Conservation (phyloP, 176 grass and related monocot species). For the Paspalum notatum region DNA sequence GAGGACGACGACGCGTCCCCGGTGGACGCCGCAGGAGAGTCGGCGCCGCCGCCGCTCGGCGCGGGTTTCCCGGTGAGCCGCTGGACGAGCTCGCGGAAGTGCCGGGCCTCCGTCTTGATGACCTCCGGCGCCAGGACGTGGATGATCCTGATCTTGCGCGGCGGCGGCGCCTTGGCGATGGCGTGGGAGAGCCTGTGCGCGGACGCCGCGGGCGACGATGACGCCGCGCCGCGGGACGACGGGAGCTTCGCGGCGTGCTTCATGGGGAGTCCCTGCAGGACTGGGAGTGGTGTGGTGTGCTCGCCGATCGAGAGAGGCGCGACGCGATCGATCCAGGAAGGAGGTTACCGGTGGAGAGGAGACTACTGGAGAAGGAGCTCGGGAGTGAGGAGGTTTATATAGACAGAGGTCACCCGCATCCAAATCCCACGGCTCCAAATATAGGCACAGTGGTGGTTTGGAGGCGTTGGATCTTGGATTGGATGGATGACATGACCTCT, state of each 20-base stretch:
- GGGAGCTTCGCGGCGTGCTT: slow-evolving; percentile 40
- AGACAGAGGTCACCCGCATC: neutral
- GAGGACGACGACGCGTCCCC: neutral
- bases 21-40: neutral
- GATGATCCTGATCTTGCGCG: slow-evolving; percentile 66
- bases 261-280: slow-evolving; percentile 8
- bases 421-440: too few species aligned
- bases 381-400: slow-evolving; percentile 20
- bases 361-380: neutral
- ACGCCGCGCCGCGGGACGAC: slow-evolving; percentile 7
- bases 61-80: slow-evolving; percentile 63
- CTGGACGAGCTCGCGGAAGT: slow-evolving; percentile 82
- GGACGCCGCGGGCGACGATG: neutral
- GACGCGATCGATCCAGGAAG: neutral
- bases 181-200: slow-evolving; percentile 36
- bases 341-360: neutral
- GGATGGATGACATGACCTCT: neutral
- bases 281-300: neutral
- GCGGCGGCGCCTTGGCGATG: slow-evolving; percentile 47
- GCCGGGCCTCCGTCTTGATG: slow-evolving; percentile 65
- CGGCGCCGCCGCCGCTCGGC: neutral
- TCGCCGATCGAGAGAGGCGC: neutral
- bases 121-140: slow-evolving; percentile 62
- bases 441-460: neutral
- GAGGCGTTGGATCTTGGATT: slow-evolving; percentile 38